Evolutionary conservation across 2,329 filamentous ascomycete genomes (phyloP).

Genomic region (Colletotrichum lentis): DNA sequence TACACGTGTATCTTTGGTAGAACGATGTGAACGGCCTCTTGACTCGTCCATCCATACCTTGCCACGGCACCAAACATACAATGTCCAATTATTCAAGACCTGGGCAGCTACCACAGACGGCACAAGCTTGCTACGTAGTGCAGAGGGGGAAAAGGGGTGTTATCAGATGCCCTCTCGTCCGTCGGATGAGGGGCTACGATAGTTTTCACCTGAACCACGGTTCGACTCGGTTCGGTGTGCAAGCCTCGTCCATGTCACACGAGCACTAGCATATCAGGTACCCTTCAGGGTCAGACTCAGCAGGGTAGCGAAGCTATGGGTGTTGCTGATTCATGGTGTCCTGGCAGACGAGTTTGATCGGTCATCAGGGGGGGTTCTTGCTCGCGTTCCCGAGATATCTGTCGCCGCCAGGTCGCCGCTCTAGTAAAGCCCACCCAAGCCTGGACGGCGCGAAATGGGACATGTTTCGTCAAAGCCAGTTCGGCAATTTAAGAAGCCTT

Average conservation of each 20-base stretch:
- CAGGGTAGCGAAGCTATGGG: not conserved
- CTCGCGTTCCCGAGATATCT: no score
- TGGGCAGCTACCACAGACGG: not conserved
- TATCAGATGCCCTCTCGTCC: not conserved
- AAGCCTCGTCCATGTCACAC: not conserved
- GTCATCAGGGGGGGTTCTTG: not conserved
- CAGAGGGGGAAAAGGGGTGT: no score
- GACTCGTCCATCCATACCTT: not conserved
- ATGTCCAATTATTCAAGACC: not conserved
- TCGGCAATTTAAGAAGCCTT: no score
- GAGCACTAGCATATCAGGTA: not conserved
- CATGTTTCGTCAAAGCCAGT: no score
- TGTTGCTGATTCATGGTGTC: no score
- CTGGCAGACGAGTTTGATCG: no score
- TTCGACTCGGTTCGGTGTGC: not conserved
- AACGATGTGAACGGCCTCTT: constrained; percentile 8
- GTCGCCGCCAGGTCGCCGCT: no score
- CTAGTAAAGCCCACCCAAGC: no score
- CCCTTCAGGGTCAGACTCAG: not conserved
- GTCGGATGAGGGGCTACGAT: not conserved
- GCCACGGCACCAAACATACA: no score
- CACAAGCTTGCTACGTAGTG: not conserved
- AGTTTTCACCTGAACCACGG: not conserved
- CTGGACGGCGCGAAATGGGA: no score
- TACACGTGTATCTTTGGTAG: constrained; percentile 11